phyloP scores from a whole-genome alignment of 345 rosid species.

The Psidium friedrichsthalianum region DNA sequence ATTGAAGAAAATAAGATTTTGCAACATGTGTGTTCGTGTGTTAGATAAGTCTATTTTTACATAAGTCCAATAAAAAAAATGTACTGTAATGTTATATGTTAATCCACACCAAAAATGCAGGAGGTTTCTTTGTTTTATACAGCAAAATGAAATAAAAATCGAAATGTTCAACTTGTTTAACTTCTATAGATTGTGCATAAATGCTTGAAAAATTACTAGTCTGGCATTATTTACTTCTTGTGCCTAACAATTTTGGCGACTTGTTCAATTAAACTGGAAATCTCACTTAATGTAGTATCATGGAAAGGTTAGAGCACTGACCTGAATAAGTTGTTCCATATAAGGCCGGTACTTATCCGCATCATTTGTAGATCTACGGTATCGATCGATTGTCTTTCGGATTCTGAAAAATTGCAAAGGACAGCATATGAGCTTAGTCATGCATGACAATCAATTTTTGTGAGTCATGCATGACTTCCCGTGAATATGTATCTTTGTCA shows the following conservation, averaged over 20 bases:
- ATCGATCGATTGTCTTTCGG: slow-evolving; percentile 32
- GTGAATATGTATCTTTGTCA: too few species aligned
- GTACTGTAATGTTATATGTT: background rate
- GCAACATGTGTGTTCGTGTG: background rate
- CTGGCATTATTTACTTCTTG: background rate
- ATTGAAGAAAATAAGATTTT: background rate
- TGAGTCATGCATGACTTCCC: background rate
- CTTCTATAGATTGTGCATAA: background rate
- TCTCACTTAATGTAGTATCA: background rate
- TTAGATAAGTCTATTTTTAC: background rate
- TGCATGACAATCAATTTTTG: background rate
- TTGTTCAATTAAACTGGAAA: background rate
- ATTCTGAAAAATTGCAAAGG: slow-evolving; percentile 17
- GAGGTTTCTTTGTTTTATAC: background rate
- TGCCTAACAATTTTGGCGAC: background rate
- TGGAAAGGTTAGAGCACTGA: background rate
- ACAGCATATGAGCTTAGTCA: background rate
- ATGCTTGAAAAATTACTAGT: background rate
- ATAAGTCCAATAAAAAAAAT: background rate
- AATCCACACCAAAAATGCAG: background rate
- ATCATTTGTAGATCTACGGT: slow-evolving; percentile 14
- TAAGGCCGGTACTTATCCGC: slow-evolving; percentile 3
- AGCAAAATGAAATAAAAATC: background rate
- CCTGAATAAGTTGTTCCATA: slow-evolving; percentile 8
- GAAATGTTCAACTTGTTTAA: background rate